A percentile compares a stretch with the other conserved stretches of the same genome.
Conservation (phyloP, 192 early-diverging fungal genomes). For the Coemansia sp. region DNA sequence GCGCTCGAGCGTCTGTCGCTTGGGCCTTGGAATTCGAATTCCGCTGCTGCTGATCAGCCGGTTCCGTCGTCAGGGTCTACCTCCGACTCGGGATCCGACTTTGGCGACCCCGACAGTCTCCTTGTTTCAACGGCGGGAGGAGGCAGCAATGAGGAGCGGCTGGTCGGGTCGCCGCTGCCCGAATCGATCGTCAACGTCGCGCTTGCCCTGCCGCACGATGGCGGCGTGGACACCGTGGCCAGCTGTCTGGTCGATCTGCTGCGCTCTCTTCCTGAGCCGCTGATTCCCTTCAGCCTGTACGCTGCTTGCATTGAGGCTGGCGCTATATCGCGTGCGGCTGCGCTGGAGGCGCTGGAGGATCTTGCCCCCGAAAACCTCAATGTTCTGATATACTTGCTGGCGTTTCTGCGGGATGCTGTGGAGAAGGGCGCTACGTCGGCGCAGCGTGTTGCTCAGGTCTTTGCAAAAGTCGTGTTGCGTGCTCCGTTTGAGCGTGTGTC, state of each 20-base stretch:
- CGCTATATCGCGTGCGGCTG: conserved; percentile 41
- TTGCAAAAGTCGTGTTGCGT: conserved; percentile 33
- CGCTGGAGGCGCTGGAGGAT: conserved; percentile 58
- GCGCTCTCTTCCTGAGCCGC: conserved; percentile 69
- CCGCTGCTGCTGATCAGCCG: neutral
- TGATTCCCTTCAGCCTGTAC: conserved; percentile 69
- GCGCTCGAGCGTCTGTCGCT: conserved; percentile 44
- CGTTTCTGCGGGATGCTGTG: conserved; percentile 70
- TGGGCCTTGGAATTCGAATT: conserved; percentile 5
- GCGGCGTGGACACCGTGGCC: conserved; percentile 72
- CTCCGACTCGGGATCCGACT: conserved; percentile 15
- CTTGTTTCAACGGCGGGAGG: neutral
- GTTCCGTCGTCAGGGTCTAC: too few relatives aligned
- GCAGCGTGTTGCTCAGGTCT: conserved; percentile 34
- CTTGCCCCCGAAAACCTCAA: conserved; percentile 71
- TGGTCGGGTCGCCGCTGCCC: conserved; percentile 40
- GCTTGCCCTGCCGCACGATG: conserved; percentile 48
- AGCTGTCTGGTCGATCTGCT: conserved; percentile 68
- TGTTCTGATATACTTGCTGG: conserved; percentile 78
- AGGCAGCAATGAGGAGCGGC: conserved; percentile 14
- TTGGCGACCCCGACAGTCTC: conserved; percentile 6
- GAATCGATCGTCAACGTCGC: conserved; percentile 53
- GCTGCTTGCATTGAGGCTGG: conserved; percentile 64
- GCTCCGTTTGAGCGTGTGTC: conserved; percentile 12
- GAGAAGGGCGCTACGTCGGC: conserved; percentile 40